Evolutionary conservation across 306 rosid species (phyloP), one percentile per base, ranked within the genome.

Genomic region (Nissolia schottii): DNA sequence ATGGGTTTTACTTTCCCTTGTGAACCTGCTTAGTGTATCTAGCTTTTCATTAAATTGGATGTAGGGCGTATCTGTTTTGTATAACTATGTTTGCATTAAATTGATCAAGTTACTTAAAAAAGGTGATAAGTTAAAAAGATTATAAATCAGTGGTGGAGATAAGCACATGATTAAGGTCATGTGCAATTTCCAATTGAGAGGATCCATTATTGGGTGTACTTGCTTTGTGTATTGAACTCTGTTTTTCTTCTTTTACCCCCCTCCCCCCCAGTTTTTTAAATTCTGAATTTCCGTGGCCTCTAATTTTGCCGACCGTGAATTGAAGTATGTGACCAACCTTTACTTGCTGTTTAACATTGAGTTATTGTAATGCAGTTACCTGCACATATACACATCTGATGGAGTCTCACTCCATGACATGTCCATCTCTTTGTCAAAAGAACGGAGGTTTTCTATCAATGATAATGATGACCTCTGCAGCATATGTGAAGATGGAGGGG

Each of bases 361-460:
- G 18, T 74, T 70, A 12, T 31, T 73, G 27, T 49, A 6, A 77
- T 85, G 85, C 93, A 95, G 99, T 55, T 95, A 95, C 86, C 80
- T 85, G 19, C 88, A 86, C 80, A 95, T 95, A 64, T 95, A 88
- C 89, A 89, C 95, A 49, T 85, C 99, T 18, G 84, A 89, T 63
- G 99, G 99, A 37, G 92, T 89, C 54, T 95, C 99, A 58, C 95
- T 95, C 32, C 99, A 95, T 48, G 97, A 89, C 51, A 81, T 91
- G 85, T 84, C 99, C 67, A 77, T 95, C 50, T 80, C 87, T 60
- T 74, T 95, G 23, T 86, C 95, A 3, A 91, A 60, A 78, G 84
- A 82, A 40, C 62, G 87, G 50, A 89, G 78, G 77, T 84, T 87
- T 27, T 77, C 93, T 59, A 31, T 79, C 73, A 41, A 63, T 77